Evolutionary conservation across 768 basidiomycete genomes (phyloP), one percentile per base, ranked within the genome.

Genomic region (Gloeostereum incarnatum): DNA sequence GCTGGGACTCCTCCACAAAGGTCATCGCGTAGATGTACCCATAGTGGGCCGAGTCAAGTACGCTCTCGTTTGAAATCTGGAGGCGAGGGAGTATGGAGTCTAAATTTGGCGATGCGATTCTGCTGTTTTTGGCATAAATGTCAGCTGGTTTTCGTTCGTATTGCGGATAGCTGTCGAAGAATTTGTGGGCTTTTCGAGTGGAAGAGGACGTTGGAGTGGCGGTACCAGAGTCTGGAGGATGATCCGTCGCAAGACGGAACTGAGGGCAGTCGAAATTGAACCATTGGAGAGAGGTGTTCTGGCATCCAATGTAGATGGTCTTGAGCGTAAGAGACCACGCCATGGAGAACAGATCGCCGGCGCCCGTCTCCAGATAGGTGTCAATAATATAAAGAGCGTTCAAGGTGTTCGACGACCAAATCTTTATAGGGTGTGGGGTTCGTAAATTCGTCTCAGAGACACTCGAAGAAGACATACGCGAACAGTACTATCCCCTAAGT

Each of bases 231-330:
- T 45, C 40, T 5, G 47, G 32, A 16, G 46, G 44, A 6, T 39
- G 29, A 42, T 6, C 31, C 35, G 22, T 27, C 22, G 55, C 50
- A 6, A 41, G 37, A 10, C 41, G 39, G 44, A 46, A 16, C 24
- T 36, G 27, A 32, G 38, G 30, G 40, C 36, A 29, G 26, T 38
- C 29, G 54, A 92, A 87, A 48, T 73, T 62, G 54, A 81, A 77
- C 89, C 89, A 96, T 51, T 96, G 89, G 20, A 96, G 67, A 9
- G 89, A 92, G 2, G 92, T 92, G 53, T 91, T 88, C 58, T 96
- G 88, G 53, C 89, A 92, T 17, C 92, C 92, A 24, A 94, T 66
- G 54, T 83, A 94, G 21, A 94, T 61, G 0, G 81, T 82, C 41
- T 78, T 77, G 18, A 78, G 61, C 16, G 65, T 51, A 1, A 78